Evolutionary conservation across 108 stramenopile species (phyloP).

Genomic region (Licmophora abbreviata): DNA sequence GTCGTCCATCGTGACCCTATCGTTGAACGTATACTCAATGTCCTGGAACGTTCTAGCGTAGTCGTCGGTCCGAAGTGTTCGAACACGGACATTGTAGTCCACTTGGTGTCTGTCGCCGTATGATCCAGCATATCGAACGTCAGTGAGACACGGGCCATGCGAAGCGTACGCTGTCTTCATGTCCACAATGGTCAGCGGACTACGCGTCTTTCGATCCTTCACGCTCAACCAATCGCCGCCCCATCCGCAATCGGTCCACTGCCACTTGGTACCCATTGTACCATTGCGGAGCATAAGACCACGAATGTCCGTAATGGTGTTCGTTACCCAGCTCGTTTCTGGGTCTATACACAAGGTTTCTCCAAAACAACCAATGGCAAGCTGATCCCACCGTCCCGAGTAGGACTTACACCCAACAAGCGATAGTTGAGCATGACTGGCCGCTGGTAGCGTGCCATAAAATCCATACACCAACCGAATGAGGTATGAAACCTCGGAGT

Average conservation of each 20-base stretch:
- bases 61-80: conserved; percentile 2
- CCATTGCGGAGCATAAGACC: conserved; percentile 2
- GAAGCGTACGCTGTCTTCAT: not conserved
- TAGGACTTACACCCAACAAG: not conserved
- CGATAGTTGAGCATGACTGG: not conserved
- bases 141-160: conserved; percentile 4
- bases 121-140: not conserved
- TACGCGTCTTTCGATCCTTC: not conserved
- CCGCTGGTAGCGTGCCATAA: not conserved
- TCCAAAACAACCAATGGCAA: conserved; percentile 5
- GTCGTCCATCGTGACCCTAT: not conserved
- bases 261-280: not conserved
- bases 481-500: not conserved
- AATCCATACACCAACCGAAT: not conserved
- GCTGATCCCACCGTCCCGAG: conserved; percentile 5
- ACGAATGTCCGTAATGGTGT: conserved; percentile 7
- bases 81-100: not conserved
- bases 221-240: conserved; percentile 4
- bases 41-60: not conserved
- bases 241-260: conserved; percentile 5
- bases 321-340: not conserved
- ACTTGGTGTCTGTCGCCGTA: not conserved
- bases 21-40: not conserved
- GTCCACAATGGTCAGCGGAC: not conserved
- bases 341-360: conserved; percentile 6